Conservation (phyloP, 2,329 filamentous ascomycete species). For the Thermochaetoides dissita region DNA sequence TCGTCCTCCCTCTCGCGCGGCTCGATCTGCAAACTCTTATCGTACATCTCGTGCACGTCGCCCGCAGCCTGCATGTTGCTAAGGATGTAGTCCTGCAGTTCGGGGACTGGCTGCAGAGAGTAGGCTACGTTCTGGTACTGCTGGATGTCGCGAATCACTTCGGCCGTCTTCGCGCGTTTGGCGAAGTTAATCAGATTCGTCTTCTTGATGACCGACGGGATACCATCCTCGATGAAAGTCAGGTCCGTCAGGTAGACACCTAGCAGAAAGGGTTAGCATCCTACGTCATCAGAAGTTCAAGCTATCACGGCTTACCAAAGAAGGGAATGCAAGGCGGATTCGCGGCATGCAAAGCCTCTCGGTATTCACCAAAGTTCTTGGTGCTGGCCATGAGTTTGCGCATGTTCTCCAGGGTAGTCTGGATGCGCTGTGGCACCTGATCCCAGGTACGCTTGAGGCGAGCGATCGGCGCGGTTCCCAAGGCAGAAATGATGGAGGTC, state of each 20-base stretch:
- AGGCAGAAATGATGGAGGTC: conserved; percentile 91
- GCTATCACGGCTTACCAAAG: conserved; percentile 53
- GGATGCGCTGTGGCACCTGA: conserved; percentile 76
- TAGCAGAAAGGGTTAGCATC: conserved; percentile 22
- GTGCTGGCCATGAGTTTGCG: conserved; percentile 90
- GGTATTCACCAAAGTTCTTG: conserved; percentile 95
- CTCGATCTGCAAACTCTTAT: conserved; percentile 85
- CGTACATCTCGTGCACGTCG: conserved; percentile 99
- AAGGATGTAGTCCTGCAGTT: conserved; percentile 92
- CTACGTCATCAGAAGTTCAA: neutral
- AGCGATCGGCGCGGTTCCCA: conserved; percentile 88
- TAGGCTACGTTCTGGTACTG: conserved; percentile 99
- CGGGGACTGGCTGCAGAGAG: conserved; percentile 71
- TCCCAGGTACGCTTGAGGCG: conserved; percentile 89
- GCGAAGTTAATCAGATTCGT: conserved; percentile 97
- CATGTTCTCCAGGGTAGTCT: conserved; percentile 73
- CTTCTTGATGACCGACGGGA: conserved; percentile 90
- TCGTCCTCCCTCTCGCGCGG: conserved; percentile 95
- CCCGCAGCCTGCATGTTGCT: conserved; percentile 91
- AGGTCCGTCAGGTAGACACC: conserved; percentile 94
- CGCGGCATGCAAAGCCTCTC: conserved; percentile 79
- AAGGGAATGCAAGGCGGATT: conserved; percentile 97
- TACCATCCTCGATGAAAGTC: conserved; percentile 97
- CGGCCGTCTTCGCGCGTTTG: conserved; percentile 93
- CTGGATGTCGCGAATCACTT: conserved; percentile 96